Evolutionary conservation across 2,329 filamentous ascomycete species (phyloP).

Genomic region (Fusarium subglutinans): DNA sequence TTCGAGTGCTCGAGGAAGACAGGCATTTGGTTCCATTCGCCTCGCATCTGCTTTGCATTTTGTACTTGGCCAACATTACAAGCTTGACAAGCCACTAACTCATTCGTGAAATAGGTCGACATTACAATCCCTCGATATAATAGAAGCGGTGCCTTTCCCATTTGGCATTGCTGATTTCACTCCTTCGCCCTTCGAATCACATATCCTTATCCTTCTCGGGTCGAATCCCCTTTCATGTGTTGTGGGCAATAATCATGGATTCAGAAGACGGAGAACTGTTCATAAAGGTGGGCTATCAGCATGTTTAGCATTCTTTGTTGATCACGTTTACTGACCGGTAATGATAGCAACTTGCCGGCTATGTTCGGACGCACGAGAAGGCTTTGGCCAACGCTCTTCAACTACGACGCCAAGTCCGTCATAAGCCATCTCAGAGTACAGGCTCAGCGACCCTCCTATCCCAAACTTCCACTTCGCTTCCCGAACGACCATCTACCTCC

Average conservation of each 20-base stretch:
- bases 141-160: conserved; percentile 5
- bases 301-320: background rate
- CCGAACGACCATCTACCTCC: conserved; percentile 71
- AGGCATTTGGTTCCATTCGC: background rate
- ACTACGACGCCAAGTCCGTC: conserved; percentile 78
- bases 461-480: conserved; percentile 63
- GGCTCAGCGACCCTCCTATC: conserved; percentile 65
- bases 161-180: conserved; percentile 7
- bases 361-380: conserved; percentile 97
- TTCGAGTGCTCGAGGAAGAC: conserved; percentile 2
- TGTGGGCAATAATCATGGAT: conserved; percentile 71
- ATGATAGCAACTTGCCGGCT: conserved; percentile 87
- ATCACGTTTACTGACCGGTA: conserved; percentile 44
- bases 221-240: conserved; percentile 37
- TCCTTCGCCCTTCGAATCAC: conserved; percentile 1
- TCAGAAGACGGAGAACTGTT: conserved; percentile 91
- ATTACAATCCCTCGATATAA: conserved; percentile 26
- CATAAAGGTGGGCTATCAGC: conserved; percentile 72
- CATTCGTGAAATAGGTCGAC: conserved; percentile 35
- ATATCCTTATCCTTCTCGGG: background rate
- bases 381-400: conserved; percentile 95
- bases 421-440: conserved; percentile 74
- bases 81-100: conserved; percentile 32
- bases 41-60: conserved; percentile 14
- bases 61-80: conserved; percentile 7